Evolutionary conservation across 202 grass and related monocot species (phyloP).

Genomic region (Hordeum pubiflorum): DNA sequence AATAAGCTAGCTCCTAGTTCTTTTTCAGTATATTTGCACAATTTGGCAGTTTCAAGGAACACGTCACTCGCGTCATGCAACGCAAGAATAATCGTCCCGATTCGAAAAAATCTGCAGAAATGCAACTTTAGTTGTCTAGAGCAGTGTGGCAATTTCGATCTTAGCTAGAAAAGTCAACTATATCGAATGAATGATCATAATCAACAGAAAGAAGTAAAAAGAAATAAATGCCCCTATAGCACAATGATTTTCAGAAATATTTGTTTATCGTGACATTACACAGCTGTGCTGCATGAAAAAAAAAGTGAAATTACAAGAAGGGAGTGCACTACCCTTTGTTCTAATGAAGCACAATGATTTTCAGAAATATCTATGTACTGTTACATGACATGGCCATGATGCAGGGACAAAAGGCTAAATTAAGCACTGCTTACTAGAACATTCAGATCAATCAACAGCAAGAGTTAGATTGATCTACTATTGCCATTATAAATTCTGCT

Average conservation of each 20-base stretch:
- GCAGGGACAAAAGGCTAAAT: not conserved
- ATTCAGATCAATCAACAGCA: not conserved
- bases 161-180: not conserved
- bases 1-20: slow-evolving; percentile 76
- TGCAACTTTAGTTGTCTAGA: slow-evolving; percentile 4
- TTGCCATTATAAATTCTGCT: not conserved
- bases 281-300: not conserved
- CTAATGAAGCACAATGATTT: slow-evolving; percentile 19
- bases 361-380: not conserved
- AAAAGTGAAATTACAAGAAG: not conserved
- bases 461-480: slow-evolving; percentile 1
- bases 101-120: slow-evolving; percentile 77
- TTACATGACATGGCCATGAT: slow-evolving; percentile 1
- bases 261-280: slow-evolving; percentile 1
- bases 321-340: not conserved
- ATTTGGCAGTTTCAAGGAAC: slow-evolving; percentile 88
- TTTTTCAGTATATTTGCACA: slow-evolving; percentile 95
- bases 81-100: slow-evolving; percentile 87
- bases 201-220: slow-evolving; percentile 10
- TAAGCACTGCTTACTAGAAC: not conserved
- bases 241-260: not conserved
- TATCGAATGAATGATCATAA: not conserved
- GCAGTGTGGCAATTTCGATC: not conserved
- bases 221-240: not conserved
- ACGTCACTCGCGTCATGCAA: slow-evolving; percentile 90